These are phyloP conservation scores for Aspergillus pseudoglaucus DNA, from an alignment of 2,329 filamentous ascomycete species.

Conservation along the genomic window DNA sequence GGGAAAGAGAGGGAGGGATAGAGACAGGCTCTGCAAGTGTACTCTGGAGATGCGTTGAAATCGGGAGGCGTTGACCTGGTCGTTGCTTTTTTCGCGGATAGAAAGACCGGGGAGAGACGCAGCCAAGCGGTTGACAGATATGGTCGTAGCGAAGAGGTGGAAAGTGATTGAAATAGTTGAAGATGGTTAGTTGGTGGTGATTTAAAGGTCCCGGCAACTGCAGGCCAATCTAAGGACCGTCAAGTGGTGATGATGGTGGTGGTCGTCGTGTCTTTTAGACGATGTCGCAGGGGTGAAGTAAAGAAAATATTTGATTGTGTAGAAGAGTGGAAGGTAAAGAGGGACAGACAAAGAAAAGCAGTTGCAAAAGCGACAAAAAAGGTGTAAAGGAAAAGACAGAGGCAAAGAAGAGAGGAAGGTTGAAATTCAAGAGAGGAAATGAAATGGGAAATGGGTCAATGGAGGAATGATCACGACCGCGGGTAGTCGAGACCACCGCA, in stretches of 20 bases:
- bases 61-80: not conserved
- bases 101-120: constrained; percentile 3
- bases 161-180: constrained; percentile 4
- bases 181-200: too few species aligned
- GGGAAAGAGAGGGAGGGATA: constrained; percentile 1
- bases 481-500: too few species aligned
- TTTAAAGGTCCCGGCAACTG: too few species aligned
- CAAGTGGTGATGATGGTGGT: too few species aligned
- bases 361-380: not conserved
- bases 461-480: not conserved
- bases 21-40: constrained; percentile 2
- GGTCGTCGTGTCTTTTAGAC: not conserved
- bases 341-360: not conserved
- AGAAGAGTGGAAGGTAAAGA: constrained; percentile 1
- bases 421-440: constrained; percentile 2
- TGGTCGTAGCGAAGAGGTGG: constrained; percentile 1
- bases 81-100: constrained; percentile 1
- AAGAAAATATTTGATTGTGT: constrained; percentile 9
- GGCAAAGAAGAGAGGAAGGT: constrained; percentile 1
- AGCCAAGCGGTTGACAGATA: constrained; percentile 6
- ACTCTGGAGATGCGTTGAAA: constrained; percentile 3
- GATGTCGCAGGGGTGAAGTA: constrained; percentile 12
- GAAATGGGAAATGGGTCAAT: too few species aligned
- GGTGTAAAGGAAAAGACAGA: constrained; percentile 1
- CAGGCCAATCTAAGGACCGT: too few species aligned